These are phyloP conservation scores for Candida awuae DNA, from an alignment of 805 yeast species.

Conservation along the genomic window DNA sequence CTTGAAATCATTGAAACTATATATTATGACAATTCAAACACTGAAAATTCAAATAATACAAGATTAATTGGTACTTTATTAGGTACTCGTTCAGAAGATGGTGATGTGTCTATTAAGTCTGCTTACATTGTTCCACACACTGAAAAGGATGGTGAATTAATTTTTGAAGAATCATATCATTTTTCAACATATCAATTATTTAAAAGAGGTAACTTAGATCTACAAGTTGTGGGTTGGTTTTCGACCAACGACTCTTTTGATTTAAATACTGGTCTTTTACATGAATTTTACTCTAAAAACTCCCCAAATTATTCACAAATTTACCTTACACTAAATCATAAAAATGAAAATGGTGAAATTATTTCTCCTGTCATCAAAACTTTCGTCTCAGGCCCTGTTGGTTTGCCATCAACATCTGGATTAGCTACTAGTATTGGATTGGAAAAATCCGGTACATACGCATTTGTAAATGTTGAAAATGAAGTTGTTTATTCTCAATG, in stretches of 20 bases:
- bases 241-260: slow-evolving; percentile 53
- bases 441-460: slow-evolving; percentile 41
- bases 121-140: slow-evolving; percentile 77
- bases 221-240: slow-evolving; percentile 80
- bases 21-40: slow-evolving; percentile 39
- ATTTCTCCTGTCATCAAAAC: slow-evolving; percentile 52
- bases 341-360: slow-evolving; percentile 40
- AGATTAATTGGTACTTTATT: slow-evolving; percentile 77
- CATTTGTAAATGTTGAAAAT: slow-evolving; percentile 72
- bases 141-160: slow-evolving; percentile 67
- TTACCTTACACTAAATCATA: slow-evolving; percentile 63
- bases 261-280: slow-evolving; percentile 66
- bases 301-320: slow-evolving; percentile 79
- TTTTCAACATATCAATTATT: slow-evolving; percentile 60
- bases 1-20: slow-evolving; percentile 71
- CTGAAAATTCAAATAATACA: slow-evolving; percentile 32
- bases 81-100: slow-evolving; percentile 80
- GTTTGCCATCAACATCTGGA: slow-evolving; percentile 36
- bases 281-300: slow-evolving; percentile 69
- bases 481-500: slow-evolving; percentile 47
- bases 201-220: slow-evolving; percentile 72
- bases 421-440: slow-evolving; percentile 31
- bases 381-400: slow-evolving; percentile 73
- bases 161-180: slow-evolving; percentile 72
- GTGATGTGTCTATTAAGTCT: slow-evolving; percentile 61